Evolutionary conservation across 2,329 filamentous ascomycete genomes (phyloP).

Genomic region (Botrytis hyacinthi): DNA sequence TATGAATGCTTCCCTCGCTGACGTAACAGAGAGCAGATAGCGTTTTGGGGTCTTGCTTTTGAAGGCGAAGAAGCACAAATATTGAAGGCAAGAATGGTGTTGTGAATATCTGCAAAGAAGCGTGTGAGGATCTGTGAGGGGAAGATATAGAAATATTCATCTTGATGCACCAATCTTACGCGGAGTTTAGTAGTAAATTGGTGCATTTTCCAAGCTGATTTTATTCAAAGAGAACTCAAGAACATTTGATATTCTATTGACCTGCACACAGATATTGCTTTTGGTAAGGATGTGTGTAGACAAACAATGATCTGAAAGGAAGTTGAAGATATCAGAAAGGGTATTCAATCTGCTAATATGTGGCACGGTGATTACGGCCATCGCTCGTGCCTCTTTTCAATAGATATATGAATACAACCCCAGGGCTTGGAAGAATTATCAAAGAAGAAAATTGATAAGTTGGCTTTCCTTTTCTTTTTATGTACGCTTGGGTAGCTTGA

Average conservation of each 20-base stretch:
- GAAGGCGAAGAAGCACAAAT: constrained; percentile 16
- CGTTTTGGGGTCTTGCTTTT: background rate
- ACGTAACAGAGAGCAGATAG: background rate
- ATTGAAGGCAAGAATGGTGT: constrained; percentile 21
- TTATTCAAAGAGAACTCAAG: background rate
- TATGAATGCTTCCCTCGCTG: background rate
- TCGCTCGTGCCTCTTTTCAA: background rate
- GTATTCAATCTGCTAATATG: background rate
- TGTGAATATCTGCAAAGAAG: constrained; percentile 27
- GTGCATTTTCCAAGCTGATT: background rate
- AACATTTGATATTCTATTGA: background rate
- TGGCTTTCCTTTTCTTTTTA: background rate
- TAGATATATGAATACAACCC: background rate
- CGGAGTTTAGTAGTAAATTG: background rate
- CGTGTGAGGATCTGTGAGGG: constrained; percentile 23
- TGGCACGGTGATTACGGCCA: background rate
- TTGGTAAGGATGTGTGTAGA: too few species aligned
- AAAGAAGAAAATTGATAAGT: background rate
- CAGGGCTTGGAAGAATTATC: background rate
- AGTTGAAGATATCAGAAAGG: background rate
- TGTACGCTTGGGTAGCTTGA: background rate
- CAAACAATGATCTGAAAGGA: background rate
- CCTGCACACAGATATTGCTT: background rate
- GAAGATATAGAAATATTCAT: constrained; percentile 8
- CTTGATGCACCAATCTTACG: background rate